Evolutionary conservation across 2,329 filamentous ascomycete genomes (phyloP).

Genomic region (Sporothrix brasiliensis): DNA sequence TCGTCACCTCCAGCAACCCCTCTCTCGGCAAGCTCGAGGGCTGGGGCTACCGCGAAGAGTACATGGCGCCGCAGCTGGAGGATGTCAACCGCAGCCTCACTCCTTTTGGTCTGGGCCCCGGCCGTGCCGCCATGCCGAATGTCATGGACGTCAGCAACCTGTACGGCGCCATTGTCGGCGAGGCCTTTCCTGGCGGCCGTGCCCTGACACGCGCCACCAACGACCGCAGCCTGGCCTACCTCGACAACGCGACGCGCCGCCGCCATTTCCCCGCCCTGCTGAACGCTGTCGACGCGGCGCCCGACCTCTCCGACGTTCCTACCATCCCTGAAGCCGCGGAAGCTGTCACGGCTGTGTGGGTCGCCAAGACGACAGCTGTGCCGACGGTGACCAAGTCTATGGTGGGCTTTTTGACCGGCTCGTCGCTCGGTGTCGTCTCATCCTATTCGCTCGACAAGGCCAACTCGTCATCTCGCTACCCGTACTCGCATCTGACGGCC

Average conservation of each 20-base stretch:
- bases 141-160: slow-evolving; percentile 87
- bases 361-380: slow-evolving; percentile 77
- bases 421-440: slow-evolving; percentile 79
- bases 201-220: slow-evolving; percentile 74
- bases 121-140: slow-evolving; percentile 78
- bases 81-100: slow-evolving; percentile 74
- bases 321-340: slow-evolving; percentile 70
- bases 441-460: slow-evolving; percentile 74
- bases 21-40: slow-evolving; percentile 72
- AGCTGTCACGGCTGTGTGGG: slow-evolving; percentile 80
- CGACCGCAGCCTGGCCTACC: slow-evolving; percentile 75
- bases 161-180: slow-evolving; percentile 81
- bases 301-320: slow-evolving; percentile 65
- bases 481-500: slow-evolving; percentile 77
- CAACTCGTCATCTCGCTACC: slow-evolving; percentile 62
- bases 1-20: slow-evolving; percentile 81
- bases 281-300: slow-evolving; percentile 53
- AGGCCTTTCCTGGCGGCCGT: slow-evolving; percentile 82
- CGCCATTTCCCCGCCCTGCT: slow-evolving; percentile 40
- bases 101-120: slow-evolving; percentile 77
- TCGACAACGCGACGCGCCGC: slow-evolving; percentile 58
- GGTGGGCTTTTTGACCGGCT: slow-evolving; percentile 80
- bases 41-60: slow-evolving; percentile 79
- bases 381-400: slow-evolving; percentile 73
- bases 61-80: slow-evolving; percentile 73